A percentile compares a stretch with the other conserved stretches of the same genome.
Evolutionary conservation across 2,329 filamentous ascomycete species (phyloP).

Genomic region (Aureobasidium namibiae): DNA sequence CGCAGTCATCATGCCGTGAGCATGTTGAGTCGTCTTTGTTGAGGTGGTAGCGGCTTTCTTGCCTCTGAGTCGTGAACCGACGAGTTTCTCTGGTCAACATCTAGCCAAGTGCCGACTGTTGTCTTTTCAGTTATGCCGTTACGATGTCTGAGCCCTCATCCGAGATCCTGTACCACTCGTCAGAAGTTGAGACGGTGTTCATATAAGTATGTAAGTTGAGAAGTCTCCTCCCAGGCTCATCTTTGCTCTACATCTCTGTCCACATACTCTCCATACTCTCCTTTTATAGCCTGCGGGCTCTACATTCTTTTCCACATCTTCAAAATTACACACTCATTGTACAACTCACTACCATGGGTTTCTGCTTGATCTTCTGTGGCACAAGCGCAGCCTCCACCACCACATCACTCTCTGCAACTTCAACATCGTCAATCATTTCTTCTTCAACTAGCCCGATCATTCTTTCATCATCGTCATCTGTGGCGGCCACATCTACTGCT

Average conservation of each 20-base stretch:
- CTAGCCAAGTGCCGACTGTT: not conserved
- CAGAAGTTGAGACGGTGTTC: not conserved
- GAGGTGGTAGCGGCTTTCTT: not conserved
- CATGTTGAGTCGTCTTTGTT: not conserved
- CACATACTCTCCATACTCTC: not conserved
- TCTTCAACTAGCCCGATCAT: not conserved
- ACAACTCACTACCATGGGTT: not conserved
- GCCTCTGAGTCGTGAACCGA: not conserved
- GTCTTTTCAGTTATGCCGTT: slow-evolving; percentile 4
- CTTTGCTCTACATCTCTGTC: not conserved
- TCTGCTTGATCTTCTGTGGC: not conserved
- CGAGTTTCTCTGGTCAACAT: not conserved
- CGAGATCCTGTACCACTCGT: not conserved
- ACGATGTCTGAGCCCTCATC: not conserved
- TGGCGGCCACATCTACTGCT: not conserved
- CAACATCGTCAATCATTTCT: not conserved
- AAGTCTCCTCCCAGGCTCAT: not conserved
- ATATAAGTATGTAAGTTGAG: not conserved
- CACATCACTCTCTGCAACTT: not conserved
- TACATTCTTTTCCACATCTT: not conserved
- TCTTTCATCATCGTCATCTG: not conserved
- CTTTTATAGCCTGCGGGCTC: not conserved
- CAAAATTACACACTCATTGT: not conserved
- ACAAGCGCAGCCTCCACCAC: not conserved
- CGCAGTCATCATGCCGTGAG: not conserved